These are phyloP conservation scores for Kodamaea nitidulidarum DNA, from an alignment of 805 yeast genomes.

Conservation along the genomic window DNA sequence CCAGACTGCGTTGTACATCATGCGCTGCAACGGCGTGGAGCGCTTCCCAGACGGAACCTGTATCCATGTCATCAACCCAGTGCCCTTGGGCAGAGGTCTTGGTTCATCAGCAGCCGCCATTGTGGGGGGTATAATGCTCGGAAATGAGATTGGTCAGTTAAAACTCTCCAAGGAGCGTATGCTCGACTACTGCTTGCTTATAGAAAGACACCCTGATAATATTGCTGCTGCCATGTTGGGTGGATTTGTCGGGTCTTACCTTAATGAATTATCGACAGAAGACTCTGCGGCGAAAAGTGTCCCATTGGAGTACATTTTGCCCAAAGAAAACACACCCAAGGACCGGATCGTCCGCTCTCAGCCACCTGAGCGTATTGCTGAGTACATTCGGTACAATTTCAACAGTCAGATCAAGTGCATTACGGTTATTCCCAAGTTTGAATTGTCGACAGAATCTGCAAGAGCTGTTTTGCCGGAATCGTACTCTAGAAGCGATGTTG, in stretches of 20 bases:
- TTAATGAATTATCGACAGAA: conserved; percentile 69
- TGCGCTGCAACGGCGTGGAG: conserved; percentile 75
- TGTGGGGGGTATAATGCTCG: conserved; percentile 91
- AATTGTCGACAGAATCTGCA: conserved; percentile 87
- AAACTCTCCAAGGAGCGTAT: conserved; percentile 73
- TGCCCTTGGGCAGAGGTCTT: conserved; percentile 93
- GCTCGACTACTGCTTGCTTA: conserved; percentile 93
- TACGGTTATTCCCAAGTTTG: conserved; percentile 90
- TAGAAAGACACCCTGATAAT: conserved; percentile 97
- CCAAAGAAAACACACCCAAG: conserved; percentile 70
- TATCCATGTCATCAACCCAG: conserved; percentile 80
- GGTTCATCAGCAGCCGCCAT: conserved; percentile 99
- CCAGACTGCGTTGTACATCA: conserved; percentile 85
- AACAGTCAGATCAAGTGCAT: conserved; percentile 77
- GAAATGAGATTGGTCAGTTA: conserved; percentile 76
- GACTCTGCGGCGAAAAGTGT: conserved; percentile 76
- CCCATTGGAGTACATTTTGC: conserved; percentile 81
- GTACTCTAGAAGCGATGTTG: conserved; percentile 75
- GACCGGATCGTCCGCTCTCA: conserved; percentile 28
- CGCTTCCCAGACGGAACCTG: conserved; percentile 81
- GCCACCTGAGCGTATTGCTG: conserved; percentile 87
- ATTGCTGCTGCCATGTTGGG: conserved; percentile 99
- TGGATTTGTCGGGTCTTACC: conserved; percentile 93
- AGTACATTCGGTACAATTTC: conserved; percentile 83
- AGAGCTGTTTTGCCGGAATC: conserved; percentile 84